Evolutionary conservation across 352 stramenopile genomes (phyloP).

Genomic region (Phytophthora podocarpi): DNA sequence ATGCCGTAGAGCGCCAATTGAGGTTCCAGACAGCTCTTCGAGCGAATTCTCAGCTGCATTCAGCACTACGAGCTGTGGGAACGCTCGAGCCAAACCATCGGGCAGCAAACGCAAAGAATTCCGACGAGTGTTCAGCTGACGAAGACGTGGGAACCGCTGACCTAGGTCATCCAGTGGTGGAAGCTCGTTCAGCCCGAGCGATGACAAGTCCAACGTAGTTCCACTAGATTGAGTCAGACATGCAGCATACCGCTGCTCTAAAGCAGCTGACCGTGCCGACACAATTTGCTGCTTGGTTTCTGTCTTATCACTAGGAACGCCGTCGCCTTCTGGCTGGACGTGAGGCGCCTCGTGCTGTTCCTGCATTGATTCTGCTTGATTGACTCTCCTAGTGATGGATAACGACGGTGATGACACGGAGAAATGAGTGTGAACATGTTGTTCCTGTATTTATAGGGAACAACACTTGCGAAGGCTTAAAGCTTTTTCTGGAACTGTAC

Average conservation of each 20-base stretch:
- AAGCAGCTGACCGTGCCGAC: constrained; percentile 4
- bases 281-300: constrained; percentile 4
- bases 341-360: not conserved
- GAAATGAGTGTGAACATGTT: not conserved
- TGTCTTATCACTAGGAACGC: not conserved
- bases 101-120: constrained; percentile 48
- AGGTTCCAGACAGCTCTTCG: constrained; percentile 35
- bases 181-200: constrained; percentile 41
- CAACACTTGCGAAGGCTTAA: constrained; percentile 1
- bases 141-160: constrained; percentile 44
- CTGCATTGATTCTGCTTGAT: not conserved
- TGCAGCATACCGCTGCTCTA: constrained; percentile 21
- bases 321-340: not conserved
- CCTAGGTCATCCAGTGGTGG: constrained; percentile 35
- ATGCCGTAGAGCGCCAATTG: constrained; percentile 31
- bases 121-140: constrained; percentile 50
- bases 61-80: constrained; percentile 48
- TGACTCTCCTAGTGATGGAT: constrained; percentile 2
- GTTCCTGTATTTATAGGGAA: constrained; percentile 31
- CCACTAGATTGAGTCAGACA: constrained; percentile 31
- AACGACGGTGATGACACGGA: not conserved
- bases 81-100: constrained; percentile 29
- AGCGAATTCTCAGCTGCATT: constrained; percentile 51
- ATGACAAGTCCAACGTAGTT: constrained; percentile 53
- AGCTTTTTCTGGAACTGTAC: constrained; percentile 57